Conservation (phyloP, 768 basidiomycete genomes). For the Boletales sp. region DNA sequence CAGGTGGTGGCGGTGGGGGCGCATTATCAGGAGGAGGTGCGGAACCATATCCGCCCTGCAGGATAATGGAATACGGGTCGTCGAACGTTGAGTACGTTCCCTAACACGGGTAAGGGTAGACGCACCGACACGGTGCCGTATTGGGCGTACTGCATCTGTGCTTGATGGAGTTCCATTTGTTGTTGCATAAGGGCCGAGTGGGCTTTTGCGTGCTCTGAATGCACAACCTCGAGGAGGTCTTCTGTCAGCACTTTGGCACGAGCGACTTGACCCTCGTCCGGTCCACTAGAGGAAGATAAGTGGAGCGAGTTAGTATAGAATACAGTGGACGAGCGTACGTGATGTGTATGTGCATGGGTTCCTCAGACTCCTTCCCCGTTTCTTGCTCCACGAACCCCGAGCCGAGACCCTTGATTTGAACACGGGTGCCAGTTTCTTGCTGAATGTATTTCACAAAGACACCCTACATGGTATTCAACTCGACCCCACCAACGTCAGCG, state of each 20-base stretch:
- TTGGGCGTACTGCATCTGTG: conserved; percentile 75
- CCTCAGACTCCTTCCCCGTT: conserved; percentile 82
- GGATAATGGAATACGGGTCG: conserved; percentile 1
- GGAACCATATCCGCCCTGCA: conserved; percentile 28
- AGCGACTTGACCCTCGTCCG: conserved; percentile 82
- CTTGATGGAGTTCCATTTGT: conserved; percentile 85
- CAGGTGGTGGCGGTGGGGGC: conserved; percentile 47
- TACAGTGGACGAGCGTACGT: conserved; percentile 50
- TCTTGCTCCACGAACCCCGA: conserved; percentile 94
- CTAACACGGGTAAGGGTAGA: not conserved
- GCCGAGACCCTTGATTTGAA: conserved; percentile 94
- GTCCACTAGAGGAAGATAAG: conserved; percentile 43
- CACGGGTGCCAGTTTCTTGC: conserved; percentile 90
- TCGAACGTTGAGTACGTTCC: not conserved
- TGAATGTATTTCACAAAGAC: conserved; percentile 99
- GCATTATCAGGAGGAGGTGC: conserved; percentile 37
- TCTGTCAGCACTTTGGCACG: conserved; percentile 86
- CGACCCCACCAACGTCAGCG: not conserved
- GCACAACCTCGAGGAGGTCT: conserved; percentile 87
- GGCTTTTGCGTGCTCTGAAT: conserved; percentile 83
- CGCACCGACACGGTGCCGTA: conserved; percentile 61
- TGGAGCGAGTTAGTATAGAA: conserved; percentile 12
- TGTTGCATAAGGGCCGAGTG: conserved; percentile 60
- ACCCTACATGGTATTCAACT: conserved; percentile 41
- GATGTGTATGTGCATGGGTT: conserved; percentile 89